phyloP scores from a whole-genome alignment of 148 eudicot species.

The Chenopodium berlandieri region DNA sequence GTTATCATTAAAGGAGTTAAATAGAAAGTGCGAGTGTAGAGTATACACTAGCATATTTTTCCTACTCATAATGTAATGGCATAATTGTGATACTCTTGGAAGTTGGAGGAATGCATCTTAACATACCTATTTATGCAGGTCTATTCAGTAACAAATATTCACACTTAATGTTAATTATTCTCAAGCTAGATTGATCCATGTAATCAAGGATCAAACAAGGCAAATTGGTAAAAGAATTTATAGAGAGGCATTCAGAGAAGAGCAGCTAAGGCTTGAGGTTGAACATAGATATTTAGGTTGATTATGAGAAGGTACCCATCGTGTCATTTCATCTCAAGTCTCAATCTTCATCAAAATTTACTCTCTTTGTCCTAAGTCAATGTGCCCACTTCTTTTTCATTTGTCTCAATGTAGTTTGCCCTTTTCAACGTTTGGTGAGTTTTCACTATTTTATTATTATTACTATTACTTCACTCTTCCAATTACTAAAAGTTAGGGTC shows the following conservation, averaged over 20 bases:
- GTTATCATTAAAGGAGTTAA: background rate
- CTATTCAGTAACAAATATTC: background rate
- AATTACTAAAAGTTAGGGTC: too few relatives aligned
- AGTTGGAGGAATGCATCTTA: background rate
- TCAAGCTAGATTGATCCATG: background rate
- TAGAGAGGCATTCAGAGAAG: background rate
- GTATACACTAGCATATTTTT: background rate
- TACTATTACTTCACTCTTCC: too few relatives aligned
- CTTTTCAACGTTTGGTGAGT: too few relatives aligned
- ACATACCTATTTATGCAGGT: background rate
- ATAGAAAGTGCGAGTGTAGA: background rate
- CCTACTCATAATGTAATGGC: background rate
- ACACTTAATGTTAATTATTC: too few relatives aligned
- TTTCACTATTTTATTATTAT: too few relatives aligned
- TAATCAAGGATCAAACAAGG: background rate
- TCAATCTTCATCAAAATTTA: too few relatives aligned
- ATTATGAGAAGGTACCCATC: background rate
- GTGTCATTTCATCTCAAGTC: background rate
- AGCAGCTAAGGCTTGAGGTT: background rate
- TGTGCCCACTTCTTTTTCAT: too few relatives aligned
- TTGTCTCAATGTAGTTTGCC: too few relatives aligned
- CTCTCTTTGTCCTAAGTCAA: too few relatives aligned
- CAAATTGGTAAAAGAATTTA: background rate
- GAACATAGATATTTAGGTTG: background rate
- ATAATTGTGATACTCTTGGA: background rate